Evolutionary conservation across 1,139 yeast genomes (phyloP).

Genomic region (Sugiyamaella neomexicana): DNA sequence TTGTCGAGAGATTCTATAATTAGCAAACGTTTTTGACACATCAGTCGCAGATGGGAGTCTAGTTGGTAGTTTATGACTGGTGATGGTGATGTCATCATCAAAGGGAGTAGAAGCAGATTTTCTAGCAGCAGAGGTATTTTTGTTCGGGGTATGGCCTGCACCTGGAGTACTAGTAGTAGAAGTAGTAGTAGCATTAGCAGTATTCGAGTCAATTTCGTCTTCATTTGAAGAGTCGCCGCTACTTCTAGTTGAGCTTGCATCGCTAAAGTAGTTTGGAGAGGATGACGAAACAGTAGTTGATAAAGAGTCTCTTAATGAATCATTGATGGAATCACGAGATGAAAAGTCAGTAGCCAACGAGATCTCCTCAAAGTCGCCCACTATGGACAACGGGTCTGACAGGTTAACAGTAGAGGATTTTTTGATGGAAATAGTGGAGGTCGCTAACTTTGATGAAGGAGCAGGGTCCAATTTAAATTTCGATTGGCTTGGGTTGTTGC

Average conservation of each 20-base stretch:
- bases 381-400: conserved; percentile 19
- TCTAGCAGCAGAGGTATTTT: too few relatives aligned
- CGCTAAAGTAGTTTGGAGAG: conserved; percentile 26
- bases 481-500: not conserved
- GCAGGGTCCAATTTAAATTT: conserved; percentile 5
- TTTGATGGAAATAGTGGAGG: conserved; percentile 3
- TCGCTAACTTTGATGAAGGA: not conserved
- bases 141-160: too few relatives aligned
- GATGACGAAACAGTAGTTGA: conserved; percentile 22
- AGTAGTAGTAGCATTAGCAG: not conserved
- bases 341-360: conserved; percentile 20
- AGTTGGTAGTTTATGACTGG: conserved; percentile 4
- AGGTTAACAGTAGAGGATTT: not conserved
- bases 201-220: conserved; percentile 7
- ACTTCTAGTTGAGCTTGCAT: conserved; percentile 25
- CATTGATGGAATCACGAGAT: conserved; percentile 6
- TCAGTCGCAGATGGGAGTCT: conserved; percentile 5
- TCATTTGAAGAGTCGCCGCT: conserved; percentile 19
- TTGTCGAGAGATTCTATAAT: conserved; percentile 6
- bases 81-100: conserved; percentile 1
- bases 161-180: not conserved
- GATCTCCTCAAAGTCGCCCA: conserved; percentile 36
- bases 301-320: conserved; percentile 19
- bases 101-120: not conserved
- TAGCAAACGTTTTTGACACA: not conserved